Evolutionary conservation across 73 alveolate species (phyloP), one percentile per base, ranked within the genome.

Genomic region (Paramecium pentaurelia): DNA sequence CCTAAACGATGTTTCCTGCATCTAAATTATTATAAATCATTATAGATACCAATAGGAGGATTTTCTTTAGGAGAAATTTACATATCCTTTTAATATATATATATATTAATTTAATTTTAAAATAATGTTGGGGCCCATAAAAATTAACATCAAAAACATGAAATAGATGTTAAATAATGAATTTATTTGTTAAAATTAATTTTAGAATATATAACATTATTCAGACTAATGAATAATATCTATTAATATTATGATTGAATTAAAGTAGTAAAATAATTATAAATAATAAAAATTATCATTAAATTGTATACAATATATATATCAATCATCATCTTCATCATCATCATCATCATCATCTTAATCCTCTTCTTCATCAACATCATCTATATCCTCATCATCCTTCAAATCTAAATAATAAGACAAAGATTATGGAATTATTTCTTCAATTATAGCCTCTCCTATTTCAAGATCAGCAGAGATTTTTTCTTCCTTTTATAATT

Each of bases 351-450:
- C 87, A 37, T 73, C 87, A n/a, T 73, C 87, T n/a, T 73, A 36
- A 4, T 73, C 87, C 3, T 36, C 87, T 22, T 73, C 87, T 36
- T 40, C 87, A 36, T 73, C 87, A 4, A 36, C 1, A 1, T 71
- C 86, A 30, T 8, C 86, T 37, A 37, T 44, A 73, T 38, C 87
- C 1, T 73, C 60, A 1, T 40, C 87, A 37, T 73, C 60, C n/a
- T 73, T 73, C 16, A 97, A 93, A 54, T 97, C 99, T 58, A 98
- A 93, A 95, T 95, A 98, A 93, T 96, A 96, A 87, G 93, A 98
- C 38, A 98, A 95, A 7, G 99, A 98, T 60, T 96, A 93, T 10
- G 99, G 99, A 73, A 98, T 97, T 10, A 80, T 80, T 44, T 80
- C 71, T 80, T 80, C 75, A 6, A 80, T 22, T 22, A 80, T 45